These are phyloP conservation scores for Paramecium sonneborni DNA, from an alignment of 73 alveolate species.

Conservation along the genomic window DNA sequence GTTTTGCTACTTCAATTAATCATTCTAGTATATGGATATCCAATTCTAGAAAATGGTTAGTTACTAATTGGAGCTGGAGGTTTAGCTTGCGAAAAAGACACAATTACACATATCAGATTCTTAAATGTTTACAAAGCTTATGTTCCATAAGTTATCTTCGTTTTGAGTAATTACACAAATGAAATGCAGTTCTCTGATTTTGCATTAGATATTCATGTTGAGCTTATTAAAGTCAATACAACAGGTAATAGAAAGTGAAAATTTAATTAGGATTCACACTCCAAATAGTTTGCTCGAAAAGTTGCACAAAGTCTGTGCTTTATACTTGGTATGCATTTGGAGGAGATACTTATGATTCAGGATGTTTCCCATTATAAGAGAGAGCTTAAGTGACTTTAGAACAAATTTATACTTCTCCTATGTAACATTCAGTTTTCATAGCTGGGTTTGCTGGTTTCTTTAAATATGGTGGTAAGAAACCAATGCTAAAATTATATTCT, in stretches of 20 bases:
- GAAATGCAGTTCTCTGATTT: conserved; percentile 47
- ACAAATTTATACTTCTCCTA: not conserved
- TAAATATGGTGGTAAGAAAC: conserved; percentile 22
- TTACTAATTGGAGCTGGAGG: conserved; percentile 13
- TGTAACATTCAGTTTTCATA: conserved; percentile 23
- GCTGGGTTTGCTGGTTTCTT: conserved; percentile 55
- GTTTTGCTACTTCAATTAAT: conserved; percentile 33
- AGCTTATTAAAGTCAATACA: not conserved
- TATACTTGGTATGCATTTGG: conserved; percentile 56
- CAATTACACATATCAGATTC: not conserved
- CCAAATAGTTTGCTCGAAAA: conserved; percentile 8
- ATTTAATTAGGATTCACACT: not conserved
- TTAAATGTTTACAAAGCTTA: conserved; percentile 6
- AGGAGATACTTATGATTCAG: conserved; percentile 49
- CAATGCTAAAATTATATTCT: not conserved
- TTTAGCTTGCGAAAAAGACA: conserved; percentile 15
- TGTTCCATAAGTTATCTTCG: conserved; percentile 24
- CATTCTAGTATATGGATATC: not conserved
- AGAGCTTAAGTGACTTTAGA: conserved; percentile 1
- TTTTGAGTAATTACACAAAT: conserved; percentile 19
- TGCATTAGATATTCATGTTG: conserved; percentile 22
- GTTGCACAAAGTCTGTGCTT: not conserved
- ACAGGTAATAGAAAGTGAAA: not conserved
- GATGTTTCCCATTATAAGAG: conserved; percentile 41
- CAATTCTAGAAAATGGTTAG: conserved; percentile 26